Percentiles rank a stretch among this genome's conserved stretches.
phyloP scores from a whole-genome alignment of 2,329 filamentous ascomycete genomes.

The Colletotrichum navitas region DNA sequence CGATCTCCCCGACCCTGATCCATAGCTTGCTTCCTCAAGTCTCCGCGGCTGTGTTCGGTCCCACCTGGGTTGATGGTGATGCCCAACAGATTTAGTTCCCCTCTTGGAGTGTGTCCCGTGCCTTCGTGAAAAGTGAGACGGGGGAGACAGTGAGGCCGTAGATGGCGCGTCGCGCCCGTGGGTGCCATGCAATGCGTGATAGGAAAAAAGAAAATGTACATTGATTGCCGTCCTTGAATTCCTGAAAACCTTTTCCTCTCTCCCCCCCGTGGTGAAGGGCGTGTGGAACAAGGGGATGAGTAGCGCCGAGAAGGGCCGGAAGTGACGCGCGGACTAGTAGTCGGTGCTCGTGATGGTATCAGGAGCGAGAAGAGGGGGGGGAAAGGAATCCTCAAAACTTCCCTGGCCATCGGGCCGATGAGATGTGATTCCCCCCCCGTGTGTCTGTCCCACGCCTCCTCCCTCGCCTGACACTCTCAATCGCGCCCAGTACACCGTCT shows the following conservation, averaged over 20 bases:
- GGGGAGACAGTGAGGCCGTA: neutral
- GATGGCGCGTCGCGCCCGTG: neutral
- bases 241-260: neutral
- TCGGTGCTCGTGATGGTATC: neutral
- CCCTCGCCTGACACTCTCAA: neutral
- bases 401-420: neutral
- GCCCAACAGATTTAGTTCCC: too few relatives aligned
- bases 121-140: neutral
- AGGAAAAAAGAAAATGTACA: neutral
- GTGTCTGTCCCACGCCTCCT: neutral
- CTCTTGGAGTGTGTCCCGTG: too few relatives aligned
- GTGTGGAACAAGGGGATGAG: neutral
- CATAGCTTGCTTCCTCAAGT: neutral
- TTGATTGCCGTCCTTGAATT: neutral
- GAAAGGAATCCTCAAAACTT: neutral
- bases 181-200: too few relatives aligned
- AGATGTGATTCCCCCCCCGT: neutral
- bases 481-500: too few relatives aligned
- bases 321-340: neutral
- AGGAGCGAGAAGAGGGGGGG: neutral
- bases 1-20: neutral
- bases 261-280: neutral
- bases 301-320: conserved; percentile 11
- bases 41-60: neutral
- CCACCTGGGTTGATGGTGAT: too few relatives aligned